Base-by-base conservation (phyloP, 805 yeast genomes). In the Saccharomycopsis sp. region DNA sequence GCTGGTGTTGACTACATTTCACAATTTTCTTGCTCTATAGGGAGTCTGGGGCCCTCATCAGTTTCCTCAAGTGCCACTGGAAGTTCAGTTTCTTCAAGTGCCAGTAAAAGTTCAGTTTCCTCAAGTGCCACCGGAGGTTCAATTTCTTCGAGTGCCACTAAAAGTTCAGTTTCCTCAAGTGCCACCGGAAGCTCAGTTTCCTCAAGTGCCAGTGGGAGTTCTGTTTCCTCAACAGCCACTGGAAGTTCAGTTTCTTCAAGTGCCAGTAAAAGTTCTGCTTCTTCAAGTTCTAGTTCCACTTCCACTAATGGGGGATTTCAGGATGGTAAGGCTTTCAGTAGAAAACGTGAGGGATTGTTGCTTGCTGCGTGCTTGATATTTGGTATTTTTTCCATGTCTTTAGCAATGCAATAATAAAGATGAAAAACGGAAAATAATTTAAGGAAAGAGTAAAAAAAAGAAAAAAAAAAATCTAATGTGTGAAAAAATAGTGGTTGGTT, bases 291-390 rank as follows among this genome's bases (percentile, higher is more conserved):
- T 22, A 36, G 39, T 37, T 37, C 40, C 9, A 11, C 40, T 14
- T 37, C 40, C 4, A 29, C 40, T 8, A 37, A 37, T 37, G 40
- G 13, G 4, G 40, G 40, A 14, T n/a, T 23, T 37, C 40, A 23
- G 14, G 5, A 16, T n/a, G 40, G 40, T 23, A 37, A 24, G 19
- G 13, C 22, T 23, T 23, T 37, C 13, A 23, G 13, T 23, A 37
- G 13, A 22, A 37, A 23, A 9, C 3, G 29, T 22, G 31, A 26
- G 13, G 40, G 31, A 4, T 37, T 37, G 14, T 29, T 37, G 40
- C 31, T 37, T 37, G 31, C 11, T 24, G 31, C 21, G 4, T 37
- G 29, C 40, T 37, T 37, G n/a, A 26, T 37, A 4, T 37, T 37
- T 16, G 14, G 31, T n/a, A 37, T 37, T 17, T 24, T 24, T 13